Base-by-base conservation (phyloP, 176 grass and related monocot species). In the Phoenix dactylifera region DNA sequence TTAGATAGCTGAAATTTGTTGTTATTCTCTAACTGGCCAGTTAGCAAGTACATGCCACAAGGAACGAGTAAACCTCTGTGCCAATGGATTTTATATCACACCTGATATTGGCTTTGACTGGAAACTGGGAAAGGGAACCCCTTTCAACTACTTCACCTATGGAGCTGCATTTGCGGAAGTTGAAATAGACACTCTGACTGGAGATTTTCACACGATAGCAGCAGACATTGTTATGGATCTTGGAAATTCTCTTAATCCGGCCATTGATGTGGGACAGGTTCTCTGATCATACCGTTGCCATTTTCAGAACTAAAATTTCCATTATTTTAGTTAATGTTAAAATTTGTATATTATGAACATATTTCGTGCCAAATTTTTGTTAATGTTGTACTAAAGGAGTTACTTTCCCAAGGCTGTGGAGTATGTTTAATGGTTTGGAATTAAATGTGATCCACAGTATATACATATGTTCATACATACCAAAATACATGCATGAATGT, bases 131-230 rank as follows among this genome's bases (percentile, higher is more conserved):
- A 97, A 97, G 77, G 92, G 92, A 39, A 48, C 12, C 76, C 87
- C 87, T n/a, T 97, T 83, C 67, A 74, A 60, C 63, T 97, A 97
- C 70, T 97, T 68, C 69, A 97, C 92, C 10, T 97, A 88, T 77
- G 92, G 92, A 64, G 92, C 83, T 51, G 87, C 92, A 71, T 97
- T 97, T 90, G 87, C 83, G 25, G 92, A 97, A 86, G 87, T 97
- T 63, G 92, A 97, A 78, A 88, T 97, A 7, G 92, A 97, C 64
- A 87, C 86, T 25, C 74, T 97, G 68, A 97, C 87, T 59, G 92
- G 92, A 62, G 92, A 97, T 90, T 97, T 91, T 54, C 73, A 97
- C 77, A 97, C 87, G 52, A 83, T 71, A 60, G 60, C 69, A 50
- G 80, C 84, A 48, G 92, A 97, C 69, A 71, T 97, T 75, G 75